Base-by-base conservation (phyloP, 305 asterid genomes). In the Fraxinus floribunda region DNA sequence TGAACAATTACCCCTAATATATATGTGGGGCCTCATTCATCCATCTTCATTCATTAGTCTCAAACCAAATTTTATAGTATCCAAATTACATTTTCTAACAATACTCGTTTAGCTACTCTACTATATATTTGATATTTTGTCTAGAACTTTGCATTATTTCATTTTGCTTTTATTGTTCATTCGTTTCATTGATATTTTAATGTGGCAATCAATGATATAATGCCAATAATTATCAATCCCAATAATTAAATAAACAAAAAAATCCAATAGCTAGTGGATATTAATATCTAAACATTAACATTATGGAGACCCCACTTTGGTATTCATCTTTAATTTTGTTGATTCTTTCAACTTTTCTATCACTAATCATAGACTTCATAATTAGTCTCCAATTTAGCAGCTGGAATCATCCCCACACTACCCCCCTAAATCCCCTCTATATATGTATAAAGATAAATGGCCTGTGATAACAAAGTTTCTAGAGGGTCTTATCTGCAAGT, bases 291-390 rank as follows among this genome's bases (percentile, higher is more conserved):
- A 79, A 57, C 57, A 83, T 55, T 52, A 78, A 41, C 55, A 86
- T 78, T 41, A 52, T 78, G 87, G 82, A 66, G 84, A 71, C 76
- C 80, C 85, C 84, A 82, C 76, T 55, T 70, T 8, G 44, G 82
- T 30, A 78, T 81, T 84, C 55, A 76, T 60, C 79, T 76, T 70
- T 75, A 6, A 70, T 70, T 70, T 70, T 11, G 80, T 7, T 77
- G 80, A 76, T 86, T 84, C 89, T 78, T 77, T 32, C 78, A 82
- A 79, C 83, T 78, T 84, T 86, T 79, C 60, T 24, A 70, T 79
- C 74, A 76, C 71, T 81, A 82, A 86, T 86, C 79, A 86, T 84
- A 80, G 64, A 68, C 66, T 71, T 81, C 82, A 80, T 83, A 32
- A 86, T 80, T 70, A 85, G 15, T 20, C 16, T 60, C 71, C 30